Percentiles rank a stretch among this genome's conserved stretches.
Evolutionary conservation across 805 yeast genomes (phyloP).

Genomic region (Zygoascus ofunaensis): DNA sequence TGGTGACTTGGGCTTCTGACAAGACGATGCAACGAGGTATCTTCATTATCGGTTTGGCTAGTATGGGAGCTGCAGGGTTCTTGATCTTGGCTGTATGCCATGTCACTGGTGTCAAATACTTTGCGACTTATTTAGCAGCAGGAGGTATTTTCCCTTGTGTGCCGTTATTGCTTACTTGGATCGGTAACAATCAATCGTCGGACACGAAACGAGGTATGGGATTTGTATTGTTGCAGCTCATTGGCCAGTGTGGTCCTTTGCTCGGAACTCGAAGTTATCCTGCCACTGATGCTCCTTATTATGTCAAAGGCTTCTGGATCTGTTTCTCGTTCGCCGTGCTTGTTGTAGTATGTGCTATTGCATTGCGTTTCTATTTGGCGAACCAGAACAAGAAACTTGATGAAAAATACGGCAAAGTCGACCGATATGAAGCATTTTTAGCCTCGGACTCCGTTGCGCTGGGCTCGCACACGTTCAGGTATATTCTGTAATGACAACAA

Average conservation of each 20-base stretch:
- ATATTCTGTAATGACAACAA: neutral
- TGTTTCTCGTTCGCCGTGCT: slow-evolving; percentile 15
- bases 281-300: slow-evolving; percentile 17
- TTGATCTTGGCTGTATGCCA: slow-evolving; percentile 21
- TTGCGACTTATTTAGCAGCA: slow-evolving; percentile 23
- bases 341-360: slow-evolving; percentile 12
- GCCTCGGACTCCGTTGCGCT: neutral
- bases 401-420: slow-evolving; percentile 14
- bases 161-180: slow-evolving; percentile 22
- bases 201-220: slow-evolving; percentile 25
- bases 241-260: slow-evolving; percentile 28
- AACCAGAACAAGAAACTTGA: slow-evolving; percentile 16
- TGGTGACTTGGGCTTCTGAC: slow-evolving; percentile 41
- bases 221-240: slow-evolving; percentile 22
- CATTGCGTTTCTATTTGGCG: slow-evolving; percentile 8
- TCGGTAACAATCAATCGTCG: slow-evolving; percentile 24
- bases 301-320: slow-evolving; percentile 21
- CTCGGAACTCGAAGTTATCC: slow-evolving; percentile 27
- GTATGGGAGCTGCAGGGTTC: slow-evolving; percentile 16
- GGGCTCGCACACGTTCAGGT: slow-evolving; percentile 1
- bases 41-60: slow-evolving; percentile 10
- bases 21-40: slow-evolving; percentile 23
- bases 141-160: slow-evolving; percentile 23
- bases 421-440: neutral
- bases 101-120: slow-evolving; percentile 20